phyloP scores from a whole-genome alignment of 1,284 basidiomycete genomes.

The Pyrrhoderma noxium region DNA sequence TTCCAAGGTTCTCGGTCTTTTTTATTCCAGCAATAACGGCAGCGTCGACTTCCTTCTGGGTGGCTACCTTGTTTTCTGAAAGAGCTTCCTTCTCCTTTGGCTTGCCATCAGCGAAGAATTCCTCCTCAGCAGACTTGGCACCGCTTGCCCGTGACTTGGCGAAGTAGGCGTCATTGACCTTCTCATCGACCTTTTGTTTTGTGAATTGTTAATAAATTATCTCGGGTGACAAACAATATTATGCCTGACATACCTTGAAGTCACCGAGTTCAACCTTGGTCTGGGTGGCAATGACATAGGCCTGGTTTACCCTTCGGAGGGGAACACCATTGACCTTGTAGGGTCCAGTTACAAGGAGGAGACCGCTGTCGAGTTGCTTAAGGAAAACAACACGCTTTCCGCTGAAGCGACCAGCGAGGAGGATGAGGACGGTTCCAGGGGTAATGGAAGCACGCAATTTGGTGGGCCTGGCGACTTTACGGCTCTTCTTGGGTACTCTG shows the following conservation, averaged over 20 bases:
- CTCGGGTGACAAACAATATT: neutral
- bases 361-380: constrained; percentile 91
- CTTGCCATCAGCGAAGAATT: constrained; percentile 94
- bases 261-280: constrained; percentile 86
- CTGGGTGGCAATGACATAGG: constrained; percentile 98
- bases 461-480: constrained; percentile 77
- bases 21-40: constrained; percentile 81
- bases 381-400: constrained; percentile 99
- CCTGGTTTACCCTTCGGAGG: constrained; percentile 96
- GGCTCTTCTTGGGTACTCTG: constrained; percentile 82
- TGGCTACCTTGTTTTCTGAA: constrained; percentile 83
- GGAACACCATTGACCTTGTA: constrained; percentile 99
- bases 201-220: too few species aligned
- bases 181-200: constrained; percentile 78
- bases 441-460: constrained; percentile 84
- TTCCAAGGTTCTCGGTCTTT: constrained; percentile 87
- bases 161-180: constrained; percentile 96
- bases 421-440: constrained; percentile 92
- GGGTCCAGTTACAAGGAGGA: constrained; percentile 95
- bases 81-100: constrained; percentile 88
- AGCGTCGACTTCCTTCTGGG: constrained; percentile 93
- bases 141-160: constrained; percentile 71
- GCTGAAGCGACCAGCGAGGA: constrained; percentile 96
- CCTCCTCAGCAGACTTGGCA: constrained; percentile 79
- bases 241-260: constrained; percentile 53